Evolutionary conservation across 306 rosid species (phyloP).

Genomic region (Citrullus mucosospermus): DNA sequence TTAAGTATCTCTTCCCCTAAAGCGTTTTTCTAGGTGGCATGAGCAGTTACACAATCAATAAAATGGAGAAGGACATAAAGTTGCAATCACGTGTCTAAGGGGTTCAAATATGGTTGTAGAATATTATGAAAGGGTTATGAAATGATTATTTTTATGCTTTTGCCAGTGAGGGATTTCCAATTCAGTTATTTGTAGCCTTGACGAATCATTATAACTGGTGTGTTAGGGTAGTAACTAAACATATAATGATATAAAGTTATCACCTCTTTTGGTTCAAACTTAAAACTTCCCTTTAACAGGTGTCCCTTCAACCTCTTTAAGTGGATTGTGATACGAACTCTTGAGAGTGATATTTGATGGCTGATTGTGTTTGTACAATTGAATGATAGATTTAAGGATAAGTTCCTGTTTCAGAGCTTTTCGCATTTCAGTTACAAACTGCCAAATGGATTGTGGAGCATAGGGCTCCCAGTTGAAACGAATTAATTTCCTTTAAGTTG

Average conservation of each 20-base stretch:
- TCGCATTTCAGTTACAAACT: background rate
- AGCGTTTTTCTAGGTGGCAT: background rate
- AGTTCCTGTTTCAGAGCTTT: background rate
- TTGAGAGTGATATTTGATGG: background rate
- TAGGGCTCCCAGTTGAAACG: background rate
- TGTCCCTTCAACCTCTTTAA: background rate
- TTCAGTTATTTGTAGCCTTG: background rate
- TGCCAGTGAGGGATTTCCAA: background rate
- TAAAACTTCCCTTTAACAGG: background rate
- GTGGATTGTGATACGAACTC: background rate
- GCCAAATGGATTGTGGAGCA: background rate
- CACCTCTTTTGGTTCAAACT: background rate
- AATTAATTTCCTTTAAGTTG: background rate
- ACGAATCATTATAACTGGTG: background rate
- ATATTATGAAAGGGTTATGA: background rate
- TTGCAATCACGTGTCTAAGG: background rate
- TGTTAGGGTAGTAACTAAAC: background rate
- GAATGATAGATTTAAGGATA: background rate
- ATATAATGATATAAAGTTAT: too few relatives aligned
- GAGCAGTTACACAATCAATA: background rate
- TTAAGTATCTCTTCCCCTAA: background rate
- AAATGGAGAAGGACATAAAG: background rate
- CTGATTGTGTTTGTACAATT: background rate
- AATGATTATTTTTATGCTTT: background rate
- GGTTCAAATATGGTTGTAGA: background rate